Evolutionary conservation across 2,329 filamentous ascomycete species (phyloP), one percentile per base, ranked within the genome.

Genomic region (Metarhizium guizhouense): DNA sequence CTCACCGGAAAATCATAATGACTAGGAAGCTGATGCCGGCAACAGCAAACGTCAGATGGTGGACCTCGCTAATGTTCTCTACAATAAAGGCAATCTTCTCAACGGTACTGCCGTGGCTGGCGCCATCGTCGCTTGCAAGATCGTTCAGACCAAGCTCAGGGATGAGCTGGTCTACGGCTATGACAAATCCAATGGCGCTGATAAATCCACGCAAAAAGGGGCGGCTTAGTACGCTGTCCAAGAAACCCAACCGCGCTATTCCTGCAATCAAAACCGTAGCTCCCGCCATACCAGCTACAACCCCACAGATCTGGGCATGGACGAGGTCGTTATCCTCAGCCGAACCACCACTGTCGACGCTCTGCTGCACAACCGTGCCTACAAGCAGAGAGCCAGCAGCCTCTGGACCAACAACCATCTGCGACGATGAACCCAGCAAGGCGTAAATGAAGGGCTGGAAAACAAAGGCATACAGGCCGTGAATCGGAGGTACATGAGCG

Each of bases 161-260:
- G 54, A 96, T 88, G 48, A 96, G 75, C 72, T 99, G 94, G 69
- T 97, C 94, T 40, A 97, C 90, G 43, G 95, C 84, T 67, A 99
- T 97, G 61, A 97, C 92, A 55, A 96, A 89, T 51, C 94, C 94
- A 67, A 99, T 95, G 52, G 94, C 94, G 56, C 90, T 96, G 72
- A 99, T 96, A 73, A 99, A 99, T 1, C 94, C 94, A 57, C 94
- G 81, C 55, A 97, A 73, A 64, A 99, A 97, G 1, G 94, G 94
- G 38, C 90, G 82, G 62, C 92, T 96, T 40, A 99, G 79, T 11
- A 99, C 92, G 65, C 90, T 96, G 67, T 99, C 94, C 58, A 99
- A 72, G 65, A 97, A 99, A 0, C 94, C 94, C 3, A 99, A 75
- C 14, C 94, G 82, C 29, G 88, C 88, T 30, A 96, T 68, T 1